Evolutionary conservation across 2,329 filamentous ascomycete species (phyloP).

Genomic region (Exophiala lecanii-corni): DNA sequence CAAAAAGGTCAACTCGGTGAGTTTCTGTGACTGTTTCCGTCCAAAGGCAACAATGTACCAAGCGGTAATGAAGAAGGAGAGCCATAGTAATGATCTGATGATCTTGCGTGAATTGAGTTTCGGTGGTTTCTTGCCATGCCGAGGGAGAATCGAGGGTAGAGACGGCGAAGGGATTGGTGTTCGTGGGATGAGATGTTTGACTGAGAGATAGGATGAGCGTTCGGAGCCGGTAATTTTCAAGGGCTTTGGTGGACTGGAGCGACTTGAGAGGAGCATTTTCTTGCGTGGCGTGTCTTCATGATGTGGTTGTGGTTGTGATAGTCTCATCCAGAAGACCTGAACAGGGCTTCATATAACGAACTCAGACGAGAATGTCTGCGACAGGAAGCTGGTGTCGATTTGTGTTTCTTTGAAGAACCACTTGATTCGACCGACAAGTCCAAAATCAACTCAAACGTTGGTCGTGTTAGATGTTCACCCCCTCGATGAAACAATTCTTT

Average conservation of each 20-base stretch:
- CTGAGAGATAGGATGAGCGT: conserved; percentile 12
- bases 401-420: no score
- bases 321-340: conserved; percentile 17
- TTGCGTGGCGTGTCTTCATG: conserved; percentile 16
- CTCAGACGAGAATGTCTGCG: no score
- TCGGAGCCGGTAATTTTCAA: conserved; percentile 13
- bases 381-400: no score
- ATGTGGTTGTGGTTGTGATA: conserved; percentile 8
- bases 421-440: no score
- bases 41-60: conserved; percentile 41
- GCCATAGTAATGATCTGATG: conserved; percentile 53
- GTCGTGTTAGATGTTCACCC: no score
- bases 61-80: conserved; percentile 47
- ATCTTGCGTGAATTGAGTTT: conserved; percentile 56
- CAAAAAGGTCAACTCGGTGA: conserved; percentile 31
- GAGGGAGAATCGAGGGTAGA: conserved; percentile 63
- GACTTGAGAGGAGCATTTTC: conserved; percentile 33
- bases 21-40: conserved; percentile 27
- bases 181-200: conserved; percentile 39
- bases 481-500: no score
- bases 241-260: conserved; percentile 29
- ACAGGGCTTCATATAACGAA: conserved; percentile 3
- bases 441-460: no score
- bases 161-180: conserved; percentile 67
- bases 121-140: conserved; percentile 58